Conservation (phyloP, 306 rosid genomes). For the Quercus aquifolioides region DNA sequence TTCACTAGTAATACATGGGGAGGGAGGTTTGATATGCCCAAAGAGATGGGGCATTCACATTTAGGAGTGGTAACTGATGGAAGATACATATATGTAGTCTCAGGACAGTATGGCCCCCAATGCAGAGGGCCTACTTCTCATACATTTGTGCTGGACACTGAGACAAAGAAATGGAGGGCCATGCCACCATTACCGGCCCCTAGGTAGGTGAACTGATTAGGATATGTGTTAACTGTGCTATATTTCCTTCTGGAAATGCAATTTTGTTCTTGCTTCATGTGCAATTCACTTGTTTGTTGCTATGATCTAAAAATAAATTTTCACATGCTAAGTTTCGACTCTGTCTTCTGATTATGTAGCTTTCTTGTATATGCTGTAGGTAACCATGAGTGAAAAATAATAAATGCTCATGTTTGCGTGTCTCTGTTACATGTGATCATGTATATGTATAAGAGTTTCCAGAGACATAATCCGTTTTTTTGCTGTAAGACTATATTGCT, state of each 20-base stretch:
- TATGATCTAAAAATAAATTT: neutral
- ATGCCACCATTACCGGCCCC: conserved; percentile 77
- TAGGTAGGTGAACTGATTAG: conserved; percentile 42
- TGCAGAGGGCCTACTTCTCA: conserved; percentile 71
- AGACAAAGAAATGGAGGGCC: conserved; percentile 59
- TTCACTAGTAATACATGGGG: conserved; percentile 59
- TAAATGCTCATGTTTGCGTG: neutral
- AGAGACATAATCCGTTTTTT: neutral
- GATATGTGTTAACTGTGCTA: neutral
- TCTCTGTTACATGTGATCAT: neutral
- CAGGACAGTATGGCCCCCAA: conserved; percentile 86
- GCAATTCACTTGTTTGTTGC: neutral
- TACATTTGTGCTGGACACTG: conserved; percentile 63
- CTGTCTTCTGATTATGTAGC: conserved; percentile 7
- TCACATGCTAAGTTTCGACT: neutral
- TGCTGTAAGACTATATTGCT: neutral
- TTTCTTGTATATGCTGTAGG: neutral
- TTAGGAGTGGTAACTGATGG: conserved; percentile 85
- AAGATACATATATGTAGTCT: conserved; percentile 71
- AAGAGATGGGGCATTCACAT: conserved; percentile 90
- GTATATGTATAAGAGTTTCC: neutral
- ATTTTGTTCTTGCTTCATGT: neutral
- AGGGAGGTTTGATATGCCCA: conserved; percentile 60
- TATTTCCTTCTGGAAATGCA: conserved; percentile 2
- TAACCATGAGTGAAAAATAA: neutral